phyloP scores from a whole-genome alignment of 2,329 filamentous ascomycete genomes.

The Monosporascus sp. region DNA sequence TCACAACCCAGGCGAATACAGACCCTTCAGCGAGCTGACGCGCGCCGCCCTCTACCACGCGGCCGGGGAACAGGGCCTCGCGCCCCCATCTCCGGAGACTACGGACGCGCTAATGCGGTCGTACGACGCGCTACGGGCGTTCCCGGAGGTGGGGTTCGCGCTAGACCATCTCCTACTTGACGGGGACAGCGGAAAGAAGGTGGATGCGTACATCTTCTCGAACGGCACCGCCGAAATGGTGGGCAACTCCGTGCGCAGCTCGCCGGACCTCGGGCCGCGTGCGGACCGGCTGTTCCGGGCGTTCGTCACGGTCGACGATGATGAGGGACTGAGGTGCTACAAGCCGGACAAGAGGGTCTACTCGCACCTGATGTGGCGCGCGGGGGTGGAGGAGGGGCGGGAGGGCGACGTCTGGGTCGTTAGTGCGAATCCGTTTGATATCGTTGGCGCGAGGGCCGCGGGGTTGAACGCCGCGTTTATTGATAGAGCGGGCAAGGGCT shows the following conservation, averaged over 20 bases:
- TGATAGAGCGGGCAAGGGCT: slow-evolving; percentile 56
- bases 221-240: slow-evolving; percentile 65
- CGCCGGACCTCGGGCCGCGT: slow-evolving; percentile 48
- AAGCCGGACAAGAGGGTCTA: slow-evolving; percentile 64
- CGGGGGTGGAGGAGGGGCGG: slow-evolving; percentile 38
- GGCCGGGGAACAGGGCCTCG: slow-evolving; percentile 48
- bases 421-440: slow-evolving; percentile 68
- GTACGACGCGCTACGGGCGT: slow-evolving; percentile 60
- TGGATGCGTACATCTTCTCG: slow-evolving; percentile 61
- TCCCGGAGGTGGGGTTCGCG: slow-evolving; percentile 55
- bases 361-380: slow-evolving; percentile 47
- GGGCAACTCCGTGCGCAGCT: slow-evolving; percentile 50
- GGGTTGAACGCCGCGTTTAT: slow-evolving; percentile 65
- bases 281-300: slow-evolving; percentile 40
- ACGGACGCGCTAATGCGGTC: slow-evolving; percentile 52
- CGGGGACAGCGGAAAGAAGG: slow-evolving; percentile 20
- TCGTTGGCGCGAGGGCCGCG: slow-evolving; percentile 56
- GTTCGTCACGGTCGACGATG: slow-evolving; percentile 57
- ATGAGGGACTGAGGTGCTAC: slow-evolving; percentile 42
- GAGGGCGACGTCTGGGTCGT: slow-evolving; percentile 60
- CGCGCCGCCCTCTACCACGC: slow-evolving; percentile 58
- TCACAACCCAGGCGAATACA: slow-evolving; percentile 46
- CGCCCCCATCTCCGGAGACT: slow-evolving; percentile 34
- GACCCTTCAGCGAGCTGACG: slow-evolving; percentile 59
- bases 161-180: slow-evolving; percentile 38